Evolutionary conservation across 2,329 filamentous ascomycete species (phyloP), one percentile per base, ranked within the genome.

Genomic region (Leptographium lundbergii): DNA sequence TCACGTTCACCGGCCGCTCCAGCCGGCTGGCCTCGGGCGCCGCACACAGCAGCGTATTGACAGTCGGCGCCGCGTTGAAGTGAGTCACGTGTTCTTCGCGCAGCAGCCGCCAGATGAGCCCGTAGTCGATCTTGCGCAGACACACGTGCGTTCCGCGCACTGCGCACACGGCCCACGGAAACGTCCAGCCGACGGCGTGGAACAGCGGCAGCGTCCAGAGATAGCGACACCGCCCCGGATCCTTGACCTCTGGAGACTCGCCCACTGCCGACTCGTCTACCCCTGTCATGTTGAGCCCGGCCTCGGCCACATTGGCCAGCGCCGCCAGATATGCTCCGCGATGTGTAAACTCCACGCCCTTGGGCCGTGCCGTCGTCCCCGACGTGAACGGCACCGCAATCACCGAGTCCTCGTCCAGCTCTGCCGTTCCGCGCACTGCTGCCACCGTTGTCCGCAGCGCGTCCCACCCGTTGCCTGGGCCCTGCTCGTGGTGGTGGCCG

Each of bases 101-200:
- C 39, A 99, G 75, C 4, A 99, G 74, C 55, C 81, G 81, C 94
- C 94, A 99, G 61, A 99, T 95, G 60, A 92, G 78, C 0, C 89
- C 84, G 69, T 99, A 99, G 72, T 97, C 91, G 64, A 99, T 89
- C 75, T 96, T 97, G 61, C 94, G 82, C 22, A 99, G 77, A 67
- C 91, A 96, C 69, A 96, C 91, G 71, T 97, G 91, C 3, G 92
- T 95, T n/a, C 92, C 94, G 62, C 94, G 80, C 5, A 94, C 91
- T 1, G 91, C 90, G 13, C 90, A 57, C n/a, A 96, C 81, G 1
- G 91, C 82, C 94, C 91, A 96, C 0, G 90, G 90, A 66, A 92
- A 95, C 1, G 89, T 91, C 89, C 89, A 94, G n/a, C 80, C 84
- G 56, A 84, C 75, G 36, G 84, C 82, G 66, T 87, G 84, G 65